Evolutionary conservation across 2,329 filamentous ascomycete species (phyloP), one percentile per base, ranked within the genome.

Genomic region (Salinomyces thailandicus): DNA sequence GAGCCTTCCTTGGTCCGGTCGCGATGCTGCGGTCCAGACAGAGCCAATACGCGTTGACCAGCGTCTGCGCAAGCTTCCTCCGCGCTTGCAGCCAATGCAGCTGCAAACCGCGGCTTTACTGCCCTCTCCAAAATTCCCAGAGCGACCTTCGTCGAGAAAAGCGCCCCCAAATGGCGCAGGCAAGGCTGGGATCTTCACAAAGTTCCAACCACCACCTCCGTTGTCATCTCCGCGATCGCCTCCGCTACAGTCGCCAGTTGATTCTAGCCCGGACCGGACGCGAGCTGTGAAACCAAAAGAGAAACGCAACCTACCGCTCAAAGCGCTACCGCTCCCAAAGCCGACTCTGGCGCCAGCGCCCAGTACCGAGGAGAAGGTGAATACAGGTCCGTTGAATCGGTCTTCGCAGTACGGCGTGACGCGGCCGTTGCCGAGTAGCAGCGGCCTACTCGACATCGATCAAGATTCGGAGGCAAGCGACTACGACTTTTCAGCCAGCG

Each of bases 1-100:
- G 17, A 70, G 71, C 24, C 65, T 77, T 33, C 59, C 66, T 7
- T 55, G 60, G 17, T 58, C 64, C 13, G 66, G 67, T 47, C 65
- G 63, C 27, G 79, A 71, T 38, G 68, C 62, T 31, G 76, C 73
- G 2, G 71, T 87, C 39, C 91, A 98, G 64, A 98, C 91, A 0
- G 87, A 96, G 49, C 83, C 85, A 41, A 95, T 96, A 39, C 75
- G 84, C 37, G 75, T 93, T 5, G 87, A 93, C 54, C 75, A 77
- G 62, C 75, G 86, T 42, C 65, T 85, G 30, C 75, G 81, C 42
- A 79, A 77, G 47, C 68, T 94, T 17, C 85, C 85, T 11, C 66
- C 76, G 2, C 82, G 91, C 53, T 69, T 94, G 20, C 77, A 86
- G 38, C 85, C 86, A 1, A 89, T 84, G 1, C 70, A 79, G 13